Evolutionary conservation across 169 alveolate species (phyloP), one percentile per base, ranked within the genome.

Genomic region (Cryptosporidium muris): DNA sequence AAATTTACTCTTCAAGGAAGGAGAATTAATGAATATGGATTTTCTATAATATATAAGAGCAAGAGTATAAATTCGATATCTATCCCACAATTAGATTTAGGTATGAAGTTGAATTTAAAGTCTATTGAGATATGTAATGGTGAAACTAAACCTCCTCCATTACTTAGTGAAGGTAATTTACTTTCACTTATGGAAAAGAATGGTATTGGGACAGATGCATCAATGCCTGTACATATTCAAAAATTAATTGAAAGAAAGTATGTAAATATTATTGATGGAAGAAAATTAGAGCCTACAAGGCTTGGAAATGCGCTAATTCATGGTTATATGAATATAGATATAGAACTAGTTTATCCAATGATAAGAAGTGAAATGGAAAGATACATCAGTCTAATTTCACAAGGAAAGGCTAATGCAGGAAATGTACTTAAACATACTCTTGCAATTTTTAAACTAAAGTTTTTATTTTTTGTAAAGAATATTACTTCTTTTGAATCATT

Each of bases 131-230:
- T 63, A 64, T 63, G 81, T 67, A 82, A 64, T 43, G 91, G 81
- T 47, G 89, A 80, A 74, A 96, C 99, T 2, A 80, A 91, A 8
- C 97, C 99, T 6, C 99, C 99, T 1, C 96, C 95, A 14, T 93
- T 94, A 88, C 89, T 98, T 43, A 95, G 99, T 9, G 99, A 98
- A 80, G 92, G 98, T 34, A 98, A 98, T 67, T 89, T 98, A 43
- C 95, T 98, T 2, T 91, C 95, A 42, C 89, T 94, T 51, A 97
- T 98, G 99, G 99, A 97, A 90, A 92, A 93, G 66, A 89, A 97
- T 89, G 98, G 98, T 42, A 98, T 98, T n/a, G 90, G 99, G 45
- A 98, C 99, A 1, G 99, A 98, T 92, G 99, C 99, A 45, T 97
- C 99, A 37, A 98, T 98, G 98, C 97, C 99, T 34, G 95, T 97